Evolutionary conservation across 2,329 filamentous ascomycete species (phyloP), one percentile per base, ranked within the genome.

Genomic region (Boeremia exigua): DNA sequence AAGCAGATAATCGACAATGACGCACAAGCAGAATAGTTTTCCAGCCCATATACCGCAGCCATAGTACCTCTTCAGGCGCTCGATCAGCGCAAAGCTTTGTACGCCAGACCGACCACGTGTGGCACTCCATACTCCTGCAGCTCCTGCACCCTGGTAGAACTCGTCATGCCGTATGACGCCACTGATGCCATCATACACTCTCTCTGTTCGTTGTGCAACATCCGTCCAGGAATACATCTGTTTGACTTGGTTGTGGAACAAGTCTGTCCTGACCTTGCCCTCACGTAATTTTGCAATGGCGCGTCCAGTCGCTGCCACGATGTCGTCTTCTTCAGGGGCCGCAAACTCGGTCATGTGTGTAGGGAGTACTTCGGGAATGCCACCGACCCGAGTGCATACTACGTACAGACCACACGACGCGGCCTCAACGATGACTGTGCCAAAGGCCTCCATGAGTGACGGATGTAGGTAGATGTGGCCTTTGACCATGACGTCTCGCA

Each of bases 211-310:
- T 66, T 90, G 85, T 12, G 95, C 95, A 27, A 99, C 94, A 73
- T 99, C 94, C 27, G 91, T 91, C 95, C 95, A 99, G 1, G 92
- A 96, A 78, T 99, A 99, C 95, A 98, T 98, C 80, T 90, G 91
- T 76, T 94, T 92, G 60, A 99, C 95, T 75, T 98, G 91, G 63
- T 96, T 94, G 73, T 99, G 95, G 71, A 99, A 99, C 37, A 89
- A 86, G 73, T 98, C 94, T 0, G 95, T 96, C 60, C 92, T 88
- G 27, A 99, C 89, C 67, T 89, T 91, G 65, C 93, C 94, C 6
- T 89, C 89, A 39, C 94, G 88, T 52, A 99, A 82, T 28, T 91
- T 89, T 0, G 88, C 89, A 59, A 99, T 98, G 15, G 96, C 95
- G 63, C 88, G 89, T 15, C 91, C 90, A 0, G 96, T 97, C 3